phyloP scores from a whole-genome alignment of 192 early-diverging fungal species.

The Coemansia sp. region DNA sequence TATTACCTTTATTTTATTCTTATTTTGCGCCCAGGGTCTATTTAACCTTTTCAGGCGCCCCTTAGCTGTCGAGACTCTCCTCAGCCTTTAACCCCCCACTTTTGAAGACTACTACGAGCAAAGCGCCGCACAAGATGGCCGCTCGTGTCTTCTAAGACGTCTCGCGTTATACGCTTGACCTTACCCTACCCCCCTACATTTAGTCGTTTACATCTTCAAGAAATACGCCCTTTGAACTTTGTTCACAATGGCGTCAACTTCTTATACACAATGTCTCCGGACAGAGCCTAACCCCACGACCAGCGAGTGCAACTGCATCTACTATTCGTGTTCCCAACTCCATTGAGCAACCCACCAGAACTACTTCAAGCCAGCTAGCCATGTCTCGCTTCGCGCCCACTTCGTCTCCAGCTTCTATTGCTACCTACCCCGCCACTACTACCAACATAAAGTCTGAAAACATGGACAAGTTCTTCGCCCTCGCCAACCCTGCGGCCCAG shows the following conservation, averaged over 20 bases:
- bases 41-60: constrained; percentile 27
- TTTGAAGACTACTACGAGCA: constrained; percentile 52
- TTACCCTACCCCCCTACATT: constrained; percentile 17
- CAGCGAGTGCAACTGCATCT: constrained; percentile 51
- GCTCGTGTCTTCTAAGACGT: constrained; percentile 58
- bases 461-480: constrained; percentile 52
- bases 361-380: constrained; percentile 12
- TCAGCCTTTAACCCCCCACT: constrained; percentile 32
- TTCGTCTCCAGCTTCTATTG: constrained; percentile 28
- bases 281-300: constrained; percentile 39
- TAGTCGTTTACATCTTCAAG: constrained; percentile 26
- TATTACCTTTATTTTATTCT: constrained; percentile 11
- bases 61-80: constrained; percentile 18
- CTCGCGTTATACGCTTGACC: constrained; percentile 43
- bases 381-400: constrained; percentile 39
- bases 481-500: constrained; percentile 32
- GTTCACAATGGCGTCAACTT: constrained; percentile 57
- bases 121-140: constrained; percentile 42
- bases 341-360: constrained; percentile 23
- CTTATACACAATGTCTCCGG: constrained; percentile 50
- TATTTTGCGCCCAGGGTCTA: constrained; percentile 30
- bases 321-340: constrained; percentile 49
- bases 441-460: constrained; percentile 24
- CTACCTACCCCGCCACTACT: constrained; percentile 3
- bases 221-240: constrained; percentile 36